phyloP scores from a whole-genome alignment of 768 basidiomycete genomes.

The Lactifluus pinguis region DNA sequence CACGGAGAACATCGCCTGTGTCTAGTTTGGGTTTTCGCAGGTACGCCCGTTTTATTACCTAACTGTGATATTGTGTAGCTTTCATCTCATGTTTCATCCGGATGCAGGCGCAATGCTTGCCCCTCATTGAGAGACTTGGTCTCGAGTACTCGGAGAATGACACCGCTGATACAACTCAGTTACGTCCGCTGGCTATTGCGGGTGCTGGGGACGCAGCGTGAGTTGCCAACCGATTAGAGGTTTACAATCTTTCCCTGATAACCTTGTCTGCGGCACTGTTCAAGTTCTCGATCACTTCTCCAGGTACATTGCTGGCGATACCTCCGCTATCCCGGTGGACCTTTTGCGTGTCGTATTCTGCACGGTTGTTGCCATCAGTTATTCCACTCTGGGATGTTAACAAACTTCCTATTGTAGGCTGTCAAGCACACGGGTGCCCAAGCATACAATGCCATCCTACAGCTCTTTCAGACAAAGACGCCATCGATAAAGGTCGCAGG shows the following conservation, averaged over 20 bases:
- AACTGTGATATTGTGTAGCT: not conserved
- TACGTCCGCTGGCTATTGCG: slow-evolving; percentile 65
- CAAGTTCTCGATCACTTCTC: slow-evolving; percentile 62
- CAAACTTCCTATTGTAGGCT: slow-evolving; percentile 35
- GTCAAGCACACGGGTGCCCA: slow-evolving; percentile 62
- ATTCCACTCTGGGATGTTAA: not conserved
- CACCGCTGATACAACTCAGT: slow-evolving; percentile 53
- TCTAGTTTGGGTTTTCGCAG: slow-evolving; percentile 34
- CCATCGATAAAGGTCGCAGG: slow-evolving; percentile 65
- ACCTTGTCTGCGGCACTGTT: slow-evolving; percentile 47
- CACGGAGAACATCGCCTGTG: too few species aligned
- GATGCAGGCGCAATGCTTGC: slow-evolving; percentile 52
- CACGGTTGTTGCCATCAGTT: slow-evolving; percentile 32
- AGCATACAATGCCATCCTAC: slow-evolving; percentile 67
- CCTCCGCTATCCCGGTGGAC: slow-evolving; percentile 73
- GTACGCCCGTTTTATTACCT: slow-evolving; percentile 25
- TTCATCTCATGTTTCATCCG: not conserved
- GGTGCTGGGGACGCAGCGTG: slow-evolving; percentile 42
- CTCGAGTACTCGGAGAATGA: slow-evolving; percentile 65
- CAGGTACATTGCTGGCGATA: slow-evolving; percentile 60
- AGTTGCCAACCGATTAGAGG: slow-evolving; percentile 3
- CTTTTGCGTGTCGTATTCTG: slow-evolving; percentile 49
- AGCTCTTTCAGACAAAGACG: slow-evolving; percentile 62
- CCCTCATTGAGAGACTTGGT: slow-evolving; percentile 70
- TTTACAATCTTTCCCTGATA: slow-evolving; percentile 14